Base-by-base conservation (phyloP, 805 yeast species). In the Kazachstania bromeliacearum region DNA sequence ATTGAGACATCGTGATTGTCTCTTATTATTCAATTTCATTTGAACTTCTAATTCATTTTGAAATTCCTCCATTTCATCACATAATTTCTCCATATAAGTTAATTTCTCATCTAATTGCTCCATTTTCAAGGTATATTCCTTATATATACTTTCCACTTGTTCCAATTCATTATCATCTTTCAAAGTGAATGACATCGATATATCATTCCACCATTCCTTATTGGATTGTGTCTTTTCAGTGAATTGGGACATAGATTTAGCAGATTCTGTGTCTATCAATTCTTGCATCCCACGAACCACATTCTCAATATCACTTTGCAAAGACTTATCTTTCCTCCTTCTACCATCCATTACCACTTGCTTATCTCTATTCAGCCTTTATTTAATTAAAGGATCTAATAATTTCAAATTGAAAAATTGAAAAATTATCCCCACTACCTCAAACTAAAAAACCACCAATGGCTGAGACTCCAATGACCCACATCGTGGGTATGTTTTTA, bases 31-130 rank as follows among this genome's bases (percentile, higher is more conserved):
- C 17, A 54, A 41, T 35, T 53, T 55, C 1, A 52, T 46, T 47
- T 74, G 72, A 4, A 64, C 64, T 29, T 67, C 74, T 34, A 78
- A 47, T 46, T 77, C 83, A 18, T 62, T 55, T 5, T 78, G 66
- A 73, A 81, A 77, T 40, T 67, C 71, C 38, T 79, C 83, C 24
- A 82, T 47, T 43, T 82, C 87, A 17, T 59, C 57, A 8, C 71
- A 67, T 3, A 81, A 43, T 2, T 48, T 53, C 33, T 70, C 74
- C 22, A 76, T 51, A 26, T 63, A 62, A 3, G 51, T 59, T 2
- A 71, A 63, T 24, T 58, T 50, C 2, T 43, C 30, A 35, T 67
- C 71, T 10, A 68, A 31, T 6, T 35, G 35, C 12, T 44, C 48
- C 7, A 68, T 28, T n/a, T 53, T 42, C 1, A 33, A 34, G 7